phyloP scores from a whole-genome alignment of 2,329 filamentous ascomycete genomes.

The Colletotrichum falcatum region DNA sequence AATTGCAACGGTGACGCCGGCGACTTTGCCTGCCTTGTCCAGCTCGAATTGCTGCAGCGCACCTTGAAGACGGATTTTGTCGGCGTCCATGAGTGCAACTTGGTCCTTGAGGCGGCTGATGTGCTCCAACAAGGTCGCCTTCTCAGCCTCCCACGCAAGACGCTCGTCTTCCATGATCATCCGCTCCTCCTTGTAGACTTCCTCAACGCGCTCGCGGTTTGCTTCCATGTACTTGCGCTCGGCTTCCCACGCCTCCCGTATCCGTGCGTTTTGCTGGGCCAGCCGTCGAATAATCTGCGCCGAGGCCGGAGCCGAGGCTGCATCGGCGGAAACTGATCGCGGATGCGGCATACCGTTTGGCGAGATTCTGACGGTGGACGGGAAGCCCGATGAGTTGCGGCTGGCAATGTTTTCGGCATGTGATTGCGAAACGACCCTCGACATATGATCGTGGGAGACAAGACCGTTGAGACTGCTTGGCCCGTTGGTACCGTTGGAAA shows the following conservation, averaged over 20 bases:
- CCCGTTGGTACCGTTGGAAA: constrained; percentile 21
- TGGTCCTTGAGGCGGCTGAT: constrained; percentile 57
- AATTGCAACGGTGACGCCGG: constrained; percentile 39
- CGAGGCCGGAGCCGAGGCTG: constrained; percentile 43
- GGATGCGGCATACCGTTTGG: constrained; percentile 47
- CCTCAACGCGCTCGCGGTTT: constrained; percentile 64
- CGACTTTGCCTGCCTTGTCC: constrained; percentile 41
- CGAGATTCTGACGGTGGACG: constrained; percentile 44
- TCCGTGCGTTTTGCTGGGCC: constrained; percentile 56
- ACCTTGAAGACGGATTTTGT: constrained; percentile 47
- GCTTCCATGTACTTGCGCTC: constrained; percentile 67
- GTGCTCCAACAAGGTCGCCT: constrained; percentile 54
- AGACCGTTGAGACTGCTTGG: constrained; percentile 7
- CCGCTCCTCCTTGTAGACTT: constrained; percentile 67
- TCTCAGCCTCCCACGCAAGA: constrained; percentile 60
- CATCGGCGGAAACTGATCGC: constrained; percentile 47
- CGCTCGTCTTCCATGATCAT: constrained; percentile 65
- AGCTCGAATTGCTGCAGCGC: constrained; percentile 39
- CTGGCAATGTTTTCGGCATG: constrained; percentile 13
- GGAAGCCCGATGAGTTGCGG: constrained; percentile 23
- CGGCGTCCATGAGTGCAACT: constrained; percentile 51
- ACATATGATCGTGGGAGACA: constrained; percentile 28
- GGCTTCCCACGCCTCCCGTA: constrained; percentile 64
- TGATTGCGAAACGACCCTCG: constrained; percentile 39
- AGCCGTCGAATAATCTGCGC: constrained; percentile 55